phyloP scores from a whole-genome alignment of 2,329 filamentous ascomycete species.

The Trichophyton equinum region DNA sequence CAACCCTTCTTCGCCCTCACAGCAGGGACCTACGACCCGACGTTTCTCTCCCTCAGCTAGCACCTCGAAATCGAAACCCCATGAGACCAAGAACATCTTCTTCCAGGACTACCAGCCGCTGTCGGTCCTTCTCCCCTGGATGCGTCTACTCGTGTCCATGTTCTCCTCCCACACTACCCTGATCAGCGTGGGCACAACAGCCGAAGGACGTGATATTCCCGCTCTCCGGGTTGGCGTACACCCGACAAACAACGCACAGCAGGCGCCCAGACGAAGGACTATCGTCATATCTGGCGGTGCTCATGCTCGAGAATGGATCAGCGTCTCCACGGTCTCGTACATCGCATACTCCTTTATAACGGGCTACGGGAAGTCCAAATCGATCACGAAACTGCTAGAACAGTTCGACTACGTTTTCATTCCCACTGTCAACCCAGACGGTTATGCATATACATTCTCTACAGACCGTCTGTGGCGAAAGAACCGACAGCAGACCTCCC shows the following conservation, averaged over 20 bases:
- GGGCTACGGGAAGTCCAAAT: conserved; percentile 58
- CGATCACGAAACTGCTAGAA: conserved; percentile 64
- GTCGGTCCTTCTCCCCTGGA: conserved; percentile 77
- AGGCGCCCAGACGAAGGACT: conserved; percentile 51
- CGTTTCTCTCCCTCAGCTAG: conserved; percentile 22
- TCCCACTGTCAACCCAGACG: conserved; percentile 83
- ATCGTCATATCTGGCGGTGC: conserved; percentile 71
- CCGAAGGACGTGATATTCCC: conserved; percentile 74
- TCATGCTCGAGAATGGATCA: conserved; percentile 97
- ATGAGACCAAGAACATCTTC: conserved; percentile 53
- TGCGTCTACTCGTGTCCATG: conserved; percentile 78
- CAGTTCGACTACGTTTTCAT: conserved; percentile 81
- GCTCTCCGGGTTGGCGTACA: conserved; percentile 63
- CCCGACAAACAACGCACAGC: conserved; percentile 34
- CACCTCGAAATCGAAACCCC: conserved; percentile 16
- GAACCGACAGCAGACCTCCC: conserved; percentile 69
- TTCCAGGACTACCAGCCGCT: conserved; percentile 87
- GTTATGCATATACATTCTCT: conserved; percentile 88
- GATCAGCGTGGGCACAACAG: conserved; percentile 68
- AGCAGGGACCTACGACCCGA: conserved; percentile 15
- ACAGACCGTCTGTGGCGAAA: conserved; percentile 90
- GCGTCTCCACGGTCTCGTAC: conserved; percentile 80
- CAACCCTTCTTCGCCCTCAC: conserved; percentile 15
- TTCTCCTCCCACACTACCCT: conserved; percentile 68
- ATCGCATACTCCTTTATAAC: conserved; percentile 80